phyloP scores from a whole-genome alignment of 2,329 filamentous ascomycete genomes.

The Cladophialophora exuberans region DNA sequence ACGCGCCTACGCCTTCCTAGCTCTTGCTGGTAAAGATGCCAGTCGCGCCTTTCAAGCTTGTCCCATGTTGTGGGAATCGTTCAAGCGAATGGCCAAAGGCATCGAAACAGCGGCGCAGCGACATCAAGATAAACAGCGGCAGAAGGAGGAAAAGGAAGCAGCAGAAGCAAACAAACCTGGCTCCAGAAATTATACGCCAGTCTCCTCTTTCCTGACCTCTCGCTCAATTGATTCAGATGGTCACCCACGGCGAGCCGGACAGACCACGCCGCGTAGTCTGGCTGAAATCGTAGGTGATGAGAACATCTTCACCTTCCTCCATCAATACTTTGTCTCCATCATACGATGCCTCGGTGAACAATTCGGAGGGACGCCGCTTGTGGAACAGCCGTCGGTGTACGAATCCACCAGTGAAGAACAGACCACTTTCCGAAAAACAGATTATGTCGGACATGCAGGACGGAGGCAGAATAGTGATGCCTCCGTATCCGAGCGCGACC shows the following conservation, averaged over 20 bases:
- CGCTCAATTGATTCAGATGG: slow-evolving; percentile 60
- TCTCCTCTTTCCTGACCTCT: slow-evolving; percentile 62
- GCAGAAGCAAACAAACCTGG: slow-evolving; percentile 11
- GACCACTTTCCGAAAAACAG: slow-evolving; percentile 16
- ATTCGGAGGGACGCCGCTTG: slow-evolving; percentile 49
- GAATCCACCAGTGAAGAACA: slow-evolving; percentile 36
- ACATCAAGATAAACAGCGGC: slow-evolving; percentile 49
- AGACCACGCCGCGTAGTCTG: slow-evolving; percentile 59
- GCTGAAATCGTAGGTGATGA: slow-evolving; percentile 63
- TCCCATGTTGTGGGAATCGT: slow-evolving; percentile 56
- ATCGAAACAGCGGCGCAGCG: slow-evolving; percentile 53
- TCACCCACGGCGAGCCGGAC: slow-evolving; percentile 55
- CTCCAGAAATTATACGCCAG: slow-evolving; percentile 52
- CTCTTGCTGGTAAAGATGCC: slow-evolving; percentile 58
- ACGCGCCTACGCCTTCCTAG: slow-evolving; percentile 61
- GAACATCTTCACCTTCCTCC: slow-evolving; percentile 61
- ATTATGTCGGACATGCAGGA: background rate
- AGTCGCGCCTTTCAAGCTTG: slow-evolving; percentile 50
- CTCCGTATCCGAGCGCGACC: background rate
- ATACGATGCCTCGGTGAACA: slow-evolving; percentile 50
- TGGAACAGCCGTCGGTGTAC: slow-evolving; percentile 47
- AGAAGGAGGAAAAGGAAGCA: slow-evolving; percentile 41
- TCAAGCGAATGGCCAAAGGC: slow-evolving; percentile 57
- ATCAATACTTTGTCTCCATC: slow-evolving; percentile 58
- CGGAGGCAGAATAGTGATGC: background rate